Conservation (phyloP, 1,139 yeast species). For the Debaryomycetaceae sp. region DNA sequence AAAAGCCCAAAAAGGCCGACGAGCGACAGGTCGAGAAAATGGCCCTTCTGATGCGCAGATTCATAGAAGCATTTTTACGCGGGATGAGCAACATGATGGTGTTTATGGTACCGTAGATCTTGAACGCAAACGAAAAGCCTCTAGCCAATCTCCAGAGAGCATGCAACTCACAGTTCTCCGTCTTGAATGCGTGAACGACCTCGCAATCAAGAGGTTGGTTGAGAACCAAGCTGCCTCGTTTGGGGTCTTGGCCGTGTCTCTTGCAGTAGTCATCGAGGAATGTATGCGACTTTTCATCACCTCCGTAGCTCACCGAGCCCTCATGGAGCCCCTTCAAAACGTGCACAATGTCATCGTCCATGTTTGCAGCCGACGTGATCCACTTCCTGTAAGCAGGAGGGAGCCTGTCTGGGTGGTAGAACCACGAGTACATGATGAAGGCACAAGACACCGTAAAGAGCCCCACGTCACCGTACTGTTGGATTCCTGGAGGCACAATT, state of each 20-base stretch:
- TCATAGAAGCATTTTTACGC: constrained; percentile 14
- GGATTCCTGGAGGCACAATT: constrained; percentile 12
- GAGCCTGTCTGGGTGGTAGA: constrained; percentile 25
- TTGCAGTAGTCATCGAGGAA: constrained; percentile 21
- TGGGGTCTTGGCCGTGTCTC: constrained; percentile 24
- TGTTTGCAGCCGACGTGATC: constrained; percentile 41
- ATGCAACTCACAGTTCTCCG: constrained; percentile 34
- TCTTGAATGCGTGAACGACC: constrained; percentile 31
- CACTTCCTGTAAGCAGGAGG: constrained; percentile 38
- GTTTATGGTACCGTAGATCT: constrained; percentile 32
- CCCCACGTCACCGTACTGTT: constrained; percentile 23
- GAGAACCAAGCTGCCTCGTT: constrained; percentile 15
- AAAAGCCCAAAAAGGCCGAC: constrained; percentile 31
- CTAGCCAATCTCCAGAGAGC: constrained; percentile 36
- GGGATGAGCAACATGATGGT: constrained; percentile 29
- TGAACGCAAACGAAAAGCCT: constrained; percentile 32
- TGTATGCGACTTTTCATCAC: constrained; percentile 16
- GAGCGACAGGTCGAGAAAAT: constrained; percentile 25
- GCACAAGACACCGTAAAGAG: constrained; percentile 27
- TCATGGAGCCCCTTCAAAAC: constrained; percentile 20
- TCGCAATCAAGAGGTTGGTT: constrained; percentile 27
- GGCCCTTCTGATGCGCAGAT: constrained; percentile 19
- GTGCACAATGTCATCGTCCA: constrained; percentile 30
- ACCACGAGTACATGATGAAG: constrained; percentile 36
- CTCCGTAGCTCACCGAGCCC: constrained; percentile 24